Base-by-base conservation (phyloP, 129 eudicot species). In the Smallanthus sonchifolius region DNA sequence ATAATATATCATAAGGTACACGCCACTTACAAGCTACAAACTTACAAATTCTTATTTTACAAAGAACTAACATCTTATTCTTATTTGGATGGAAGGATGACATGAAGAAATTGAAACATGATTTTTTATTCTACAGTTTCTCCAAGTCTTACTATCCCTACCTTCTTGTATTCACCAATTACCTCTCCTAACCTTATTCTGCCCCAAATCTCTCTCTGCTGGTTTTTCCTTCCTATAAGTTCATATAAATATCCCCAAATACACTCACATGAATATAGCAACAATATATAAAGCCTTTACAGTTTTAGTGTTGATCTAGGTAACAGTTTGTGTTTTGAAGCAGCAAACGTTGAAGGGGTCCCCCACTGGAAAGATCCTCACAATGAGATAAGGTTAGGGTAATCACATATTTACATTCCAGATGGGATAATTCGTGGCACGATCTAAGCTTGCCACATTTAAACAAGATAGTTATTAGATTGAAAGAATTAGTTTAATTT, bases 331-430 rank as follows among this genome's bases (percentile, higher is more conserved):
- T 43, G 48, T 2, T 43, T 43, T 43, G 48, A 43, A 43, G 48
- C 36, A 7, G 14, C 64, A 43, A 56, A 56, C 9, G n/a, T 56
- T 32, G 34, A 56, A 8, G 32, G 64, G 20, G 9, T 20, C 36
- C 14, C 35, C 64, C 35, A 32, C 20, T 32, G 37, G 34, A 43
- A 10, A 56, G 64, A 28, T 56, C 13, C 64, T 56, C 64, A 24
- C 15, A 28, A 56, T 20, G 37, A 43, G 48, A 43, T 48, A 48
- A 48, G 15, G 20, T 4, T 48, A 15, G 66, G 66, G 39, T 60
- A 60, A 32, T 60, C 66, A 60, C 66, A 48, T 60, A 60, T 11
- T 60, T 42, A 60, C 66, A 48, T 32, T 60, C 66, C 39, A 32
- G 10, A 62, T 62, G 67, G 67, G 43, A 62, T 13, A 35, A 62